Base-by-base conservation (phyloP, 108 stramenopile genomes). In the Cyclotella atomus region DNA sequence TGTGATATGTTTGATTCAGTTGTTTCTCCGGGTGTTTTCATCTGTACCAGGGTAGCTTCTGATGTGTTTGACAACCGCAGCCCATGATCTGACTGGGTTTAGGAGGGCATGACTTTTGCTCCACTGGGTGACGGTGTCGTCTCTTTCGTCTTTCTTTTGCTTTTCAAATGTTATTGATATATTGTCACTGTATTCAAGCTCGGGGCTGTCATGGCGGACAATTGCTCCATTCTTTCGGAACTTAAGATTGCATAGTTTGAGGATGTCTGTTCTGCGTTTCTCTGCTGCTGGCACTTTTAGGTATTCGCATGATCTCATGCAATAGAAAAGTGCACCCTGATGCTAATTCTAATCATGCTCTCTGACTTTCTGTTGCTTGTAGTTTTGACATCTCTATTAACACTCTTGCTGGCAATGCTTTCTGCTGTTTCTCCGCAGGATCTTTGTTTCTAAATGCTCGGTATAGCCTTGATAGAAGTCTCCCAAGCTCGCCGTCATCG, bases 241-340 rank as follows among this genome's bases (percentile, higher is more conserved):
- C 8, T 50, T 1, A n/a, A 77, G 41, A 16, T 70, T 56, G 12
- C 52, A 0, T 0, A 77, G 28, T 59, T 30, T 15, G 21, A 61
- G 24, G 23, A 61, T 61, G 20, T 41, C 60, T 12, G 60, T 61
- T 21, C 56, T 36, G 38, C 21, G 38, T 12, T 4, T 66, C 25
- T 65, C 64, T 20, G 47, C 41, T 49, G 29, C 29, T 73, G 50
- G 61, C 15, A 73, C 72, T 35, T 55, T 70, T 6, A 60, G 20
- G 41, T 77, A 71, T 56, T 77, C 61, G 15, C 76, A 77, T 0
- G 76, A 77, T 8, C 69, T 28, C 60, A 53, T 2, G 76, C 76
- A 41, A 61, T 38, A 44, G 45, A 71, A 43, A 63, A 52, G n/a
- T n/a, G n/a, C n/a, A 17, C 47, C n/a, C 56, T 43, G 1, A 28